Conservation (phyloP, 306 rosid species). For the Quercus berberidifolia region DNA sequence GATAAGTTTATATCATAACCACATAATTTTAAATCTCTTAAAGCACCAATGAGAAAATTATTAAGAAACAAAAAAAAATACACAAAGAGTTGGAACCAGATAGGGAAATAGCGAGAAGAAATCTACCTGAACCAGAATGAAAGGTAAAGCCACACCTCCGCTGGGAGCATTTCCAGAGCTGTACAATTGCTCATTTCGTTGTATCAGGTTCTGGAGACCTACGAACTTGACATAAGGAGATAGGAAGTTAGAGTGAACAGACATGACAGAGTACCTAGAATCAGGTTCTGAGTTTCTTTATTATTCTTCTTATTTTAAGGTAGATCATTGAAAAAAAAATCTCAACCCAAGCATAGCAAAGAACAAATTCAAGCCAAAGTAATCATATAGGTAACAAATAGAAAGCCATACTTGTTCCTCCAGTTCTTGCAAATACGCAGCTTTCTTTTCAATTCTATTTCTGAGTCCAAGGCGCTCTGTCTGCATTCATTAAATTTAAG, state of each 20-base stretch:
- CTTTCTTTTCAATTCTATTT: conserved; percentile 82
- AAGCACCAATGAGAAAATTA: neutral
- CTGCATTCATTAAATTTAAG: conserved; percentile 44
- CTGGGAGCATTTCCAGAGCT: conserved; percentile 82
- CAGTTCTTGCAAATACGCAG: conserved; percentile 89
- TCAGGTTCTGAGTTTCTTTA: neutral
- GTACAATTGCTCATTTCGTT: conserved; percentile 82
- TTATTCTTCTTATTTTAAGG: neutral
- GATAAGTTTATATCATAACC: neutral
- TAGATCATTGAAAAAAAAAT: neutral
- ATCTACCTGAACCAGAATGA: conserved; percentile 89
- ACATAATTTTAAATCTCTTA: neutral
- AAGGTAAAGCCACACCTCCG: conserved; percentile 95
- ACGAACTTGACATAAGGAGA: conserved; percentile 50
- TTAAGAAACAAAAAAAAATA: neutral
- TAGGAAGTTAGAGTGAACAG: conserved; percentile 29
- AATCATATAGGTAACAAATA: conserved; percentile 7
- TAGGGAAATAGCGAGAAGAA: conserved; percentile 18
- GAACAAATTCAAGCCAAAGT: conserved; percentile 1
- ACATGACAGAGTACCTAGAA: conserved; percentile 1
- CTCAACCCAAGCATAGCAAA: neutral
- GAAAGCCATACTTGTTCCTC: conserved; percentile 74
- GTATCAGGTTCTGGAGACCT: conserved; percentile 90
- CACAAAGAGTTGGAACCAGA: neutral
- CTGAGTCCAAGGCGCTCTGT: conserved; percentile 69